Evolutionary conservation across 192 early-diverging fungal genomes (phyloP), one percentile per base, ranked within the genome.

Genomic region (Rhizophlyctis rosea): DNA sequence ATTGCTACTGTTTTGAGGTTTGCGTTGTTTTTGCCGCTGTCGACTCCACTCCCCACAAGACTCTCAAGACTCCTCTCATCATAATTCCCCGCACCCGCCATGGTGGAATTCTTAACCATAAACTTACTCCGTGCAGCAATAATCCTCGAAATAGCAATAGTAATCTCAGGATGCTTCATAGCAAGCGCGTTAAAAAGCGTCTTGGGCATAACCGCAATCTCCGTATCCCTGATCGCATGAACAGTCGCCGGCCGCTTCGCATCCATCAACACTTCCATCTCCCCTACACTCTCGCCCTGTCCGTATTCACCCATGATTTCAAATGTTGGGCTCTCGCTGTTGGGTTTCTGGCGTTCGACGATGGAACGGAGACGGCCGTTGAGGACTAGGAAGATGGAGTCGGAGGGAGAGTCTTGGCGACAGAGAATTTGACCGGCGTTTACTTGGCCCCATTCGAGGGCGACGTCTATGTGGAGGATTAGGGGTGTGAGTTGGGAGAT

Each of bases 191-290:
- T 89, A 71, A 99, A 96, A 47, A 99, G 77, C 0, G 94, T 92
- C 50, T 91, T 92, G 3, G 97, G 97, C 76, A 99, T 90, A 13
- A 95, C 84, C 23, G 93, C 93, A 25, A 98, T 81, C 75, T 99
- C 96, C 0, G 93, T 88, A 68, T 98, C 97, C 44, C 97, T 88
- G 62, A 99, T 99, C 1, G 97, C 97, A 63, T 99, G 96, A 27
- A 98, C 77, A 3, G 93, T 99, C 23, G 87, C 88, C 21, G 83
- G 82, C 47, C 90, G 85, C 2, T 84, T 81, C 13, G 80, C 74
- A 69, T 76, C 87, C 67, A 83, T 88, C 35, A 99, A 72, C 11
- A 98, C 88, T 63, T 95, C 94, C 23, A 94, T 75, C 71, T 99
- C 97, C 49, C 97, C 97, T 0, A 99, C 86, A 28, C 90, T 92